Conservation (phyloP, 352 stramenopile species). For the Pythium biforme region DNA sequence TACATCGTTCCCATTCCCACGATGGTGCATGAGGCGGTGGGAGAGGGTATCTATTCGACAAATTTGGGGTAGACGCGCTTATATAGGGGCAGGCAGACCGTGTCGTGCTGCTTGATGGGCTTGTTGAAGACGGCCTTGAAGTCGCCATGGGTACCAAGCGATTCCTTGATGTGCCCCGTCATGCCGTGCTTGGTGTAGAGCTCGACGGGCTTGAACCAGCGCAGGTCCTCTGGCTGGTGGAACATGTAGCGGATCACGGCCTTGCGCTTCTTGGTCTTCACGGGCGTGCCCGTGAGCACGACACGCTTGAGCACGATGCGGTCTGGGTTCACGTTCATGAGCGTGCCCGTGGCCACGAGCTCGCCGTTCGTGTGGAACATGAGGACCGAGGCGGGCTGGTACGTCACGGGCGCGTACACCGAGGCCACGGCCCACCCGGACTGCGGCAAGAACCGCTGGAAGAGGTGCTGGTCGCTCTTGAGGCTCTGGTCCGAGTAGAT, state of each 20-base stretch:
- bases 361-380: slow-evolving; percentile 88
- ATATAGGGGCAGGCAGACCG: slow-evolving; percentile 98
- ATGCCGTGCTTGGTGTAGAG: slow-evolving; percentile 98
- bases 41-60: slow-evolving; percentile 44
- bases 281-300: slow-evolving; percentile 97
- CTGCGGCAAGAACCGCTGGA: slow-evolving; percentile 96
- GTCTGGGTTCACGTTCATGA: slow-evolving; percentile 97
- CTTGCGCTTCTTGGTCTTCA: slow-evolving; percentile 98
- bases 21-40: not conserved
- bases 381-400: slow-evolving; percentile 95
- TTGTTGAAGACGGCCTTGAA: slow-evolving; percentile 99
- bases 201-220: slow-evolving; percentile 98
- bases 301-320: slow-evolving; percentile 98
- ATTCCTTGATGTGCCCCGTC: slow-evolving; percentile 97
- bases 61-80: slow-evolving; percentile 99
- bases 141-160: slow-evolving; percentile 97
- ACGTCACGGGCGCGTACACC: slow-evolving; percentile 94
- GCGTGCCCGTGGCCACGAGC: slow-evolving; percentile 93
- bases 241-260: slow-evolving; percentile 99
- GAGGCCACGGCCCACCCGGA: slow-evolving; percentile 89
- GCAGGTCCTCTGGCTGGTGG: slow-evolving; percentile 97
- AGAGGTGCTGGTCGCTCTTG: slow-evolving; percentile 99
- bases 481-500: slow-evolving; percentile 98
- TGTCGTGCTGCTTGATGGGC: slow-evolving; percentile 99
- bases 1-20: too few species aligned